Evolutionary conservation across 2,329 filamentous ascomycete species (phyloP).

Genomic region (Cladosporium sp.): DNA sequence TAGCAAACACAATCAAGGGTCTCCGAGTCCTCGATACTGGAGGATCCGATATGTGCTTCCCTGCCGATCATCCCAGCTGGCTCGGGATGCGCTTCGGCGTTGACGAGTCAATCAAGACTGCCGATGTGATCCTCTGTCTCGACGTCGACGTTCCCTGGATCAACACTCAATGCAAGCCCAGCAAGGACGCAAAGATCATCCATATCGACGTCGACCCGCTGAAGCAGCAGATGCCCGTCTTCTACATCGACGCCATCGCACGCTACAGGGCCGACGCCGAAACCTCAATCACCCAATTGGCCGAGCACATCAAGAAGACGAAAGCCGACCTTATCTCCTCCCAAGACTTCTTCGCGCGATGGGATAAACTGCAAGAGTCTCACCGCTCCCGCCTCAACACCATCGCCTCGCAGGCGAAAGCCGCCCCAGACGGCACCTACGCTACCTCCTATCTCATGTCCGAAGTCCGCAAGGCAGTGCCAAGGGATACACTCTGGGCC

Average conservation of each 20-base stretch:
- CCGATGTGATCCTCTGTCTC: constrained; percentile 77
- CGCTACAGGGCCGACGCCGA: constrained; percentile 47
- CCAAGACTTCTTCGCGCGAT: constrained; percentile 34
- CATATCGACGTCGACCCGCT: constrained; percentile 63
- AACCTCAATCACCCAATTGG: constrained; percentile 47
- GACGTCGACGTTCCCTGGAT: constrained; percentile 95
- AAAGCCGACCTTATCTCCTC: constrained; percentile 37
- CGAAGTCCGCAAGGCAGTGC: constrained; percentile 52
- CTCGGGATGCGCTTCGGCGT: constrained; percentile 63
- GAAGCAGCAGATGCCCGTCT: constrained; percentile 56
- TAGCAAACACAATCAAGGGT: constrained; percentile 62
- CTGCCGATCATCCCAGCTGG: constrained; percentile 57
- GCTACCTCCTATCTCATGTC: constrained; percentile 52
- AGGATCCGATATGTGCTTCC: constrained; percentile 77
- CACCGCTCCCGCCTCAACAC: constrained; percentile 54
- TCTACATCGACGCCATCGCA: constrained; percentile 49
- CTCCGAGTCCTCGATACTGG: constrained; percentile 69
- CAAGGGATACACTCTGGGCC: constrained; percentile 64
- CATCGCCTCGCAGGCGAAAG: constrained; percentile 54
- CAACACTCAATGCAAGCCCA: constrained; percentile 63
- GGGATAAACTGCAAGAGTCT: constrained; percentile 49
- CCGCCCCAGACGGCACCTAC: constrained; percentile 57
- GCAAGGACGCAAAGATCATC: constrained; percentile 50
- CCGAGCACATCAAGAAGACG: constrained; percentile 50
- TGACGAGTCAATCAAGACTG: constrained; percentile 65